Percentiles rank a stretch among this genome's conserved stretches.
Conservation (phyloP, 139 green algal genomes). For the Closterium sp. region DNA sequence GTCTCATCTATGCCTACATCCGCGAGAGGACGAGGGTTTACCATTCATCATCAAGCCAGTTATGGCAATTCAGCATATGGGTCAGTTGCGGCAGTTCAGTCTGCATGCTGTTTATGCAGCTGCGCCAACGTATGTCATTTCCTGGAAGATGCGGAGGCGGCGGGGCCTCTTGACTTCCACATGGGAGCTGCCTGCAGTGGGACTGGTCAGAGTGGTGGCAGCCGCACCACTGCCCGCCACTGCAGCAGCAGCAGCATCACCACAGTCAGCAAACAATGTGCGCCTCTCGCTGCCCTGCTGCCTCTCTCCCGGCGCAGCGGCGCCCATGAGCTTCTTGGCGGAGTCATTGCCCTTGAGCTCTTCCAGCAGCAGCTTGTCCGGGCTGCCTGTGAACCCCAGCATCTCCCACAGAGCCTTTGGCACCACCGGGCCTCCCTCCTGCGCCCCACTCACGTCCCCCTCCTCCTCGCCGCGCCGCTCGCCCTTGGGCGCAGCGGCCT, state of each 20-base stretch:
- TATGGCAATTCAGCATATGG: neutral
- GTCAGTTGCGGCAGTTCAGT: neutral
- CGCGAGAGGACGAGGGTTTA: neutral
- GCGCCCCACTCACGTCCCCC: neutral
- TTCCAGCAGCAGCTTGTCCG: conserved; percentile 7
- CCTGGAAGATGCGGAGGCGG: conserved; percentile 41
- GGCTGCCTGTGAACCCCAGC: conserved; percentile 23
- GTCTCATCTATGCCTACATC: neutral
- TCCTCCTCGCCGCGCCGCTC: neutral
- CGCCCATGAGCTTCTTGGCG: neutral
- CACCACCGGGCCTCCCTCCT: neutral
- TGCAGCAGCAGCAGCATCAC: neutral
- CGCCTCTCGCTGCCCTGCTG: neutral
- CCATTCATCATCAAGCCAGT: neutral
- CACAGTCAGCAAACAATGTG: neutral
- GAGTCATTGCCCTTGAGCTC: neutral
- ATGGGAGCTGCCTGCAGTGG: conserved; percentile 9
- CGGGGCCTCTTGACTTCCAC: conserved; percentile 42
- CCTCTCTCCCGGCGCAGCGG: neutral
- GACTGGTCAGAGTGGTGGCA: neutral
- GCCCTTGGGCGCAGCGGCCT: neutral
- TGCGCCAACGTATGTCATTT: conserved; percentile 39
- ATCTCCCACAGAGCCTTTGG: neutral
- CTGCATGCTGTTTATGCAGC: conserved; percentile 1
- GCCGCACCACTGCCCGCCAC: neutral